phyloP scores from a whole-genome alignment of 176 grass and related monocot genomes.

The Oryza longistaminata region DNA sequence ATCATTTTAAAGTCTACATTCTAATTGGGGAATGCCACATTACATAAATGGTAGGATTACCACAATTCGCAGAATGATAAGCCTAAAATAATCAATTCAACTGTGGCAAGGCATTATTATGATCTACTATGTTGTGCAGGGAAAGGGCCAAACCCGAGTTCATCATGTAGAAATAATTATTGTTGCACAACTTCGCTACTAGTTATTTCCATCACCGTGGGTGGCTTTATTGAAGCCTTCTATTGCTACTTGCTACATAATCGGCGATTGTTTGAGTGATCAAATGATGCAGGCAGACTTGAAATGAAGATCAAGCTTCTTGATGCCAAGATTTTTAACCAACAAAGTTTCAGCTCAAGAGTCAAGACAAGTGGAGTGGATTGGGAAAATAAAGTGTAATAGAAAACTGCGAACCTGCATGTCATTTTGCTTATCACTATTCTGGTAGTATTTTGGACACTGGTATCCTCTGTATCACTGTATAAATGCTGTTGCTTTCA shows the following conservation, averaged over 20 bases:
- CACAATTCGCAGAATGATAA: background rate
- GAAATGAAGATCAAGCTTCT: no score
- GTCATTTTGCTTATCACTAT: background rate
- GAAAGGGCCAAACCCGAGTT: background rate
- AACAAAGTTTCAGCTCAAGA: no score
- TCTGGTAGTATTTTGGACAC: background rate
- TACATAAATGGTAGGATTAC: background rate
- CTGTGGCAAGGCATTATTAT: background rate
- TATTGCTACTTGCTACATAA: no score
- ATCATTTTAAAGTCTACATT: background rate
- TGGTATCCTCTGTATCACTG: background rate
- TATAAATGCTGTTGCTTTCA: background rate
- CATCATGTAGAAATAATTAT: slow-evolving; percentile 8
- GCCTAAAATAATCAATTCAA: slow-evolving; percentile 21
- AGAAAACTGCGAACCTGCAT: background rate
- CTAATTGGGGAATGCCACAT: background rate
- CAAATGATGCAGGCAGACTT: no score
- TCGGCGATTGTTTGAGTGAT: background rate
- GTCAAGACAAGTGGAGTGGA: no score
- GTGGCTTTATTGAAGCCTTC: background rate
- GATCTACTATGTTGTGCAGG: background rate
- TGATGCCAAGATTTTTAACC: no score
- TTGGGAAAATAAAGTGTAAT: no score
- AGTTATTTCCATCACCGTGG: background rate
- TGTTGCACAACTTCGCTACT: background rate